Evolutionary conservation across 805 yeast species (phyloP).

Genomic region (Ogataea pini): DNA sequence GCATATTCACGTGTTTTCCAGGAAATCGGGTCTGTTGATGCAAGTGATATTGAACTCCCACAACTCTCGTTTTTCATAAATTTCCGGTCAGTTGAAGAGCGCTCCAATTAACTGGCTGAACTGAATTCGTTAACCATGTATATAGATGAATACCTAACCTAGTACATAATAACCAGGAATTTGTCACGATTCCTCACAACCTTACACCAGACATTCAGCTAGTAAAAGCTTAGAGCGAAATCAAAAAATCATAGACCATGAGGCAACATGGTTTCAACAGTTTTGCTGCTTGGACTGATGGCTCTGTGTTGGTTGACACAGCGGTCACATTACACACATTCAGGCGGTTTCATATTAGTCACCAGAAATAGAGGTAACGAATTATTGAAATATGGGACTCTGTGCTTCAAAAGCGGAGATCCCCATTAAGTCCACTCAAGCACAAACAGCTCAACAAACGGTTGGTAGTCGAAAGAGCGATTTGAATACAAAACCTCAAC

Average conservation of each 20-base stretch:
- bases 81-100: slow-evolving; percentile 13
- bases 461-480: background rate
- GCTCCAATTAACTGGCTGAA: background rate
- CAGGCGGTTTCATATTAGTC: too few species aligned
- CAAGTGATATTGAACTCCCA: slow-evolving; percentile 39
- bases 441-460: slow-evolving; percentile 10
- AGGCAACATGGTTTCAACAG: background rate
- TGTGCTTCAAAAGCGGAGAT: slow-evolving; percentile 29
- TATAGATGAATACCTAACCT: background rate
- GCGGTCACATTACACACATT: background rate
- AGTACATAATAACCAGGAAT: background rate
- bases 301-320: background rate
- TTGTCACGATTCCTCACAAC: background rate
- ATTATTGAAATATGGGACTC: slow-evolving; percentile 23
- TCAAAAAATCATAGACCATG: background rate
- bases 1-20: slow-evolving; percentile 37
- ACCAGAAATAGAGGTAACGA: too few species aligned
- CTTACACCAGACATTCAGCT: background rate
- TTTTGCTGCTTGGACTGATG: background rate
- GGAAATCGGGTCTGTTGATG: slow-evolving; percentile 36
- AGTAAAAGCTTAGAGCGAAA: background rate
- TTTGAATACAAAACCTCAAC: slow-evolving; percentile 3
- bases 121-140: background rate
- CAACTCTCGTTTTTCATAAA: slow-evolving; percentile 30
- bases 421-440: slow-evolving; percentile 1